Conservation (phyloP, 768 basidiomycete species). For the Hortiboletus flavorubellus region DNA sequence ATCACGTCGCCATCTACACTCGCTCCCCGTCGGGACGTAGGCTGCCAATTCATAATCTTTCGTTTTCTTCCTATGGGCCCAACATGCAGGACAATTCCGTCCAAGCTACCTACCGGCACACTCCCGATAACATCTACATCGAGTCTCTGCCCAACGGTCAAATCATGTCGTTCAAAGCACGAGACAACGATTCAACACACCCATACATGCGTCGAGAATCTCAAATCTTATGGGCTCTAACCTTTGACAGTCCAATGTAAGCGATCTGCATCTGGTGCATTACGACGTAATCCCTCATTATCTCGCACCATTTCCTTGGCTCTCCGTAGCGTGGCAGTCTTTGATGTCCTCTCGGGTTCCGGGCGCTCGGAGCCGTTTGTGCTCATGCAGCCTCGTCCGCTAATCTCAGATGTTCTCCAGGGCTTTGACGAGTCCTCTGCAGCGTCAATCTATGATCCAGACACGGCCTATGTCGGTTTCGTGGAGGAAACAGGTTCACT, state of each 20-base stretch:
- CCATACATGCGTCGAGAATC: slow-evolving; percentile 33
- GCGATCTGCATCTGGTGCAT: slow-evolving; percentile 22
- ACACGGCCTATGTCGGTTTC: slow-evolving; percentile 79
- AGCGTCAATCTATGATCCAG: slow-evolving; percentile 40
- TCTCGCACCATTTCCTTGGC: not conserved
- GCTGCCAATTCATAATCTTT: slow-evolving; percentile 70
- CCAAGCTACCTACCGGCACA: slow-evolving; percentile 71
- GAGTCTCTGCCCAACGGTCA: slow-evolving; percentile 79
- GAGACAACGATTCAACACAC: slow-evolving; percentile 22
- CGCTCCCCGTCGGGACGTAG: slow-evolving; percentile 37
- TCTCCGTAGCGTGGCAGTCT: slow-evolving; percentile 67
- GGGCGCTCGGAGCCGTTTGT: slow-evolving; percentile 64
- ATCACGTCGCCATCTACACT: slow-evolving; percentile 81
- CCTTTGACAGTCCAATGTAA: slow-evolving; percentile 68
- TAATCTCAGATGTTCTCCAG: slow-evolving; percentile 70
- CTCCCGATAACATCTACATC: slow-evolving; percentile 77
- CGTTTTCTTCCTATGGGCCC: slow-evolving; percentile 90
- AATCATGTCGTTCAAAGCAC: slow-evolving; percentile 67
- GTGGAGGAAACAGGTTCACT: slow-evolving; percentile 70
- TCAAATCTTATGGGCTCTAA: slow-evolving; percentile 53
- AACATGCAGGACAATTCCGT: slow-evolving; percentile 78
- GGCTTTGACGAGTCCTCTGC: slow-evolving; percentile 33
- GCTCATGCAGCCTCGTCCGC: slow-evolving; percentile 82
- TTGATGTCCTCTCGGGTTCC: slow-evolving; percentile 61
- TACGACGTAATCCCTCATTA: slow-evolving; percentile 1